Evolutionary conservation across 2,329 filamentous ascomycete genomes (phyloP).

Genomic region (Coniochaeta prunicola): DNA sequence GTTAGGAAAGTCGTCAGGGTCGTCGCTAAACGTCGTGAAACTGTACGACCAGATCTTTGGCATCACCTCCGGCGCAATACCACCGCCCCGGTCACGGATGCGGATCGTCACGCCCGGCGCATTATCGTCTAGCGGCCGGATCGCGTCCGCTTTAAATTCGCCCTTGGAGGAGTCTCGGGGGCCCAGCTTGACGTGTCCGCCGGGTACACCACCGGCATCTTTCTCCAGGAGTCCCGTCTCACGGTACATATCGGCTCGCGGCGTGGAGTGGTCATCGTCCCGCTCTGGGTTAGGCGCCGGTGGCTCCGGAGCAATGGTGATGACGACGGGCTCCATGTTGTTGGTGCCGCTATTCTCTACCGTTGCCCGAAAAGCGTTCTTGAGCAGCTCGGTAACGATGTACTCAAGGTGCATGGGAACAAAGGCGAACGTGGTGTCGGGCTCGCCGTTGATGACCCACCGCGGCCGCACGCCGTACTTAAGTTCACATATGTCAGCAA

Average conservation of each 20-base stretch:
- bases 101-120: constrained; percentile 87
- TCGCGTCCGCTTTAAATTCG: constrained; percentile 36
- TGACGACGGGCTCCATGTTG: constrained; percentile 68
- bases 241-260: background rate
- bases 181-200: constrained; percentile 22
- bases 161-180: constrained; percentile 30
- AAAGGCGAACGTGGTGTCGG: constrained; percentile 83
- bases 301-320: constrained; percentile 77
- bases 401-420: constrained; percentile 96
- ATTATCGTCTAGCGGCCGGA: constrained; percentile 53
- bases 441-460: constrained; percentile 76
- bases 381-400: constrained; percentile 91
- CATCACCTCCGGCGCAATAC: constrained; percentile 77
- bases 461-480: constrained; percentile 85
- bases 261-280: background rate
- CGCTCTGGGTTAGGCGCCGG: constrained; percentile 16
- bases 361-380: constrained; percentile 92
- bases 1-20: constrained; percentile 36
- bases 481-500: constrained; percentile 92
- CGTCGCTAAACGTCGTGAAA: constrained; percentile 86
- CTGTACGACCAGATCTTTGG: constrained; percentile 94
- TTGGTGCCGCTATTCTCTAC: constrained; percentile 70
- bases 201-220: constrained; percentile 6
- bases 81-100: constrained; percentile 91
- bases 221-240: background rate